These are phyloP conservation scores for Sarcocystis neurona DNA, from an alignment of 169 alveolate genomes.

Conservation along the genomic window DNA sequence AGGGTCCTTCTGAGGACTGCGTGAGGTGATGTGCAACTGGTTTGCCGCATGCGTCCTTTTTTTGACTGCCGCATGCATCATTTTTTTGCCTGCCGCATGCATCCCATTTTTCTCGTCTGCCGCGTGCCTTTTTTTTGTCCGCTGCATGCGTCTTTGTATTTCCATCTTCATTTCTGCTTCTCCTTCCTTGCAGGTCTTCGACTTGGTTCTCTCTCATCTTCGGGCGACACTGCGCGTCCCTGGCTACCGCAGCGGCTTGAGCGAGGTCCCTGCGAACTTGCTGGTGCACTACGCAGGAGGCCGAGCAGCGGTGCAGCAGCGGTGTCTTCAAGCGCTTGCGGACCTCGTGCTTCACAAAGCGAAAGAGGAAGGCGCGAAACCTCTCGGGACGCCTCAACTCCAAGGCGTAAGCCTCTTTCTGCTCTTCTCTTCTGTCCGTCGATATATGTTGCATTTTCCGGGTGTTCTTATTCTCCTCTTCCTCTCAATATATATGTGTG, in stretches of 20 bases:
- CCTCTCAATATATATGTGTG: too few relatives aligned
- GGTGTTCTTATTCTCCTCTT: too few relatives aligned
- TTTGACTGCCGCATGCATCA: too few relatives aligned
- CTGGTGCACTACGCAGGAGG: constrained; percentile 30
- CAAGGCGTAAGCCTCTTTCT: background rate
- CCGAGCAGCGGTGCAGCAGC: constrained; percentile 1
- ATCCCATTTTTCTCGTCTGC: too few relatives aligned
- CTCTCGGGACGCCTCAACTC: constrained; percentile 17
- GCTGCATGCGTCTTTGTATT: background rate
- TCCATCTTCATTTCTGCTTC: background rate
- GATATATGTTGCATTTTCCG: too few relatives aligned
- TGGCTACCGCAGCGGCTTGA: constrained; percentile 32
- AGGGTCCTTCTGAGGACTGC: too few relatives aligned
- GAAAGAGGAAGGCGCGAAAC: constrained; percentile 8
- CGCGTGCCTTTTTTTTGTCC: too few relatives aligned
- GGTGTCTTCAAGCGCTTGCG: constrained; percentile 8
- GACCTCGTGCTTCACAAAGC: constrained; percentile 24
- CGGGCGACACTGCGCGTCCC: constrained; percentile 33
- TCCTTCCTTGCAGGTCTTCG: background rate
- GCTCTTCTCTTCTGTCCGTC: too few relatives aligned
- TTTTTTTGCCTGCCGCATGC: too few relatives aligned
- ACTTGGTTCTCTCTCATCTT: background rate
- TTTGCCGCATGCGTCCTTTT: too few relatives aligned
- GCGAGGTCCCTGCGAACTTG: constrained; percentile 1
- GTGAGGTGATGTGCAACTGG: too few relatives aligned